Evolutionary conservation across 2,329 filamentous ascomycete genomes (phyloP).

Genomic region (Pseudovirgaria hyperparasitica): DNA sequence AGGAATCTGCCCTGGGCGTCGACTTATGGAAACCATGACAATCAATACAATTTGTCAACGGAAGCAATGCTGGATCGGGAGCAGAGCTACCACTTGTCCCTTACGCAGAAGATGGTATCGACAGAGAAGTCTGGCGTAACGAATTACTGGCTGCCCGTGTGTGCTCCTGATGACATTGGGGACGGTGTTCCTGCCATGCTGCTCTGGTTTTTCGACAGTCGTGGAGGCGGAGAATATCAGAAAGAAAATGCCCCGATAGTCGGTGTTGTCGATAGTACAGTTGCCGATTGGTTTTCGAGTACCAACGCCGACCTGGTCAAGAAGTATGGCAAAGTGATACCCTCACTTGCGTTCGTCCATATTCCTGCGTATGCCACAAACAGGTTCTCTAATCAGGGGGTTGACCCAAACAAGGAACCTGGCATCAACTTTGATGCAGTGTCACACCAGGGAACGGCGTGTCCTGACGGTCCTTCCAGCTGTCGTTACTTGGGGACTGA

Average conservation of each 20-base stretch:
- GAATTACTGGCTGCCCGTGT: conserved; percentile 44
- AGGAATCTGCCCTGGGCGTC: conserved; percentile 49
- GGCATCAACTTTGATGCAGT: conserved; percentile 34
- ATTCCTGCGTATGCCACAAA: conserved; percentile 35
- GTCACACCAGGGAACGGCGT: conserved; percentile 28
- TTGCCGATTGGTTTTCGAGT: conserved; percentile 32
- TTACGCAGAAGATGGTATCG: conserved; percentile 32
- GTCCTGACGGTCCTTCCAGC: conserved; percentile 17
- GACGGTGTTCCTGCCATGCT: conserved; percentile 30
- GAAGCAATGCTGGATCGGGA: conserved; percentile 29
- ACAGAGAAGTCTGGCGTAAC: conserved; percentile 30
- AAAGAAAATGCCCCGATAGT: conserved; percentile 21
- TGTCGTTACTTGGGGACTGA: conserved; percentile 37
- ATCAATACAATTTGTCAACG: conserved; percentile 44
- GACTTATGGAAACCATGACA: conserved; percentile 62
- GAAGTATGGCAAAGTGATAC: conserved; percentile 25
- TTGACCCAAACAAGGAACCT: conserved; percentile 30
- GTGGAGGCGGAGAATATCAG: conserved; percentile 43
- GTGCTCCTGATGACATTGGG: conserved; percentile 23
- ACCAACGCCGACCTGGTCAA: conserved; percentile 17
- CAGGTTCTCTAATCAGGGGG: conserved; percentile 29
- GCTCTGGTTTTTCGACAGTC: conserved; percentile 62
- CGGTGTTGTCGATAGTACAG: conserved; percentile 32
- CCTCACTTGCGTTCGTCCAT: conserved; percentile 43
- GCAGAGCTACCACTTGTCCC: conserved; percentile 18